Evolutionary conservation across 352 stramenopile species (phyloP).

Genomic region (Globisporangium sylvaticum): DNA sequence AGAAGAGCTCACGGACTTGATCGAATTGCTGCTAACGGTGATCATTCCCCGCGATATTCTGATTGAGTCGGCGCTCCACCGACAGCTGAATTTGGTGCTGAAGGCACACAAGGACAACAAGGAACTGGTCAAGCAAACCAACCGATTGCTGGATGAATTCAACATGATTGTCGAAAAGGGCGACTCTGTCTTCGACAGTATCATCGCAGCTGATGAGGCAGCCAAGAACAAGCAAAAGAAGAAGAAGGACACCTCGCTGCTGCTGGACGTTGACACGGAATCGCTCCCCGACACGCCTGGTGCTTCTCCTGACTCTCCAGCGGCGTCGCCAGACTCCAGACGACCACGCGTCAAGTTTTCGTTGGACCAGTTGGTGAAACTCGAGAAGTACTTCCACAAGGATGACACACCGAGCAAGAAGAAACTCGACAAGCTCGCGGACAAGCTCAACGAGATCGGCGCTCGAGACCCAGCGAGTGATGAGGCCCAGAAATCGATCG

Average conservation of each 20-base stretch:
- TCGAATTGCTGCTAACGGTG: conserved; percentile 77
- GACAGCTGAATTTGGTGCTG: conserved; percentile 69
- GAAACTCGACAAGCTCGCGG: conserved; percentile 68
- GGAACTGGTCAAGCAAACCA: conserved; percentile 79
- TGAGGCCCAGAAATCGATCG: conserved; percentile 54
- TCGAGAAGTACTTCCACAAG: conserved; percentile 82
- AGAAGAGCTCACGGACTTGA: conserved; percentile 76
- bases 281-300: conserved; percentile 49
- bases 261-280: conserved; percentile 56
- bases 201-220: background rate
- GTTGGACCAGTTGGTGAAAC: conserved; percentile 66
- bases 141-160: conserved; percentile 77
- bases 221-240: conserved; percentile 34
- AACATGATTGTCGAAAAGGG: conserved; percentile 62
- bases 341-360: conserved; percentile 77
- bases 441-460: conserved; percentile 69
- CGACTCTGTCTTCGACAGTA: conserved; percentile 19
- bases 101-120: conserved; percentile 87
- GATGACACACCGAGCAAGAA: conserved; percentile 82
- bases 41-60: conserved; percentile 74
- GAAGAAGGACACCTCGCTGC: conserved; percentile 39
- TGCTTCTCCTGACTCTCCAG: conserved; percentile 60
- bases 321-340: conserved; percentile 57
- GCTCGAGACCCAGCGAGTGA: conserved; percentile 48
- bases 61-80: conserved; percentile 67